Evolutionary conservation across 2,329 filamentous ascomycete species (phyloP), one percentile per base, ranked within the genome.

Genomic region (Pyrenophora seminiperda): DNA sequence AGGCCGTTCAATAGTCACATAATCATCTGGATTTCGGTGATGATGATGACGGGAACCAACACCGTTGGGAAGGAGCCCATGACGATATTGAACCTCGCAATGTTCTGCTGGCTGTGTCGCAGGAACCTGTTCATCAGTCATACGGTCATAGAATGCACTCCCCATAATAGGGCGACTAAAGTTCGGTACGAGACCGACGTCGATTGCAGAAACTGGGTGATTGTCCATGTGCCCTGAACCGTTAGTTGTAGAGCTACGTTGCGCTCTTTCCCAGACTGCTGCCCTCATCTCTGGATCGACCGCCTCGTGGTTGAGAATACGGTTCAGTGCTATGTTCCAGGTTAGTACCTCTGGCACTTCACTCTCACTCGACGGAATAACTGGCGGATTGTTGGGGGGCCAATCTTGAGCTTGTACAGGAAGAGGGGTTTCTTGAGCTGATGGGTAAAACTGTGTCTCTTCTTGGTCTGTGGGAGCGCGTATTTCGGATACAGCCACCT

Each of bases 151-250:
- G 31, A 60, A 66, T 1, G 41, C 17, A 22, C 51, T 59, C 4
- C 46, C 40, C 14, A 31, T 22, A 14, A 63, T 43, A 0, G 62
- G 61, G 15, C 56, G 58, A 13, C 58, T 65, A 39, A 68, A 68
- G 36, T 65, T 67, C 4, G 65, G 62, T 9, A 67, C 61, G 7
- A 65, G 47, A 3, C 45, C 51, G 7, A 49, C 47, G 20, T 53
- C 43, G 2, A 15, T 3, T 13, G 51, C 33, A 2, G 45, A 33
- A 7, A 56, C 11, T 9, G 20, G 7, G 2, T 33, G 20, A 5
- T 36, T n/a, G 1, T 50, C 30, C 30, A 7, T 17, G 7, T 49
- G 10, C 20, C 17, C 20, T 14, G 19, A n/a, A 14, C 22, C 41
- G 19, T 33, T 29, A 7, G 3, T 38, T 13, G 9, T 34, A 11